Evolutionary conservation across 2,329 filamentous ascomycete species (phyloP), one percentile per base, ranked within the genome.

Genomic region (Aspergillus sp.): DNA sequence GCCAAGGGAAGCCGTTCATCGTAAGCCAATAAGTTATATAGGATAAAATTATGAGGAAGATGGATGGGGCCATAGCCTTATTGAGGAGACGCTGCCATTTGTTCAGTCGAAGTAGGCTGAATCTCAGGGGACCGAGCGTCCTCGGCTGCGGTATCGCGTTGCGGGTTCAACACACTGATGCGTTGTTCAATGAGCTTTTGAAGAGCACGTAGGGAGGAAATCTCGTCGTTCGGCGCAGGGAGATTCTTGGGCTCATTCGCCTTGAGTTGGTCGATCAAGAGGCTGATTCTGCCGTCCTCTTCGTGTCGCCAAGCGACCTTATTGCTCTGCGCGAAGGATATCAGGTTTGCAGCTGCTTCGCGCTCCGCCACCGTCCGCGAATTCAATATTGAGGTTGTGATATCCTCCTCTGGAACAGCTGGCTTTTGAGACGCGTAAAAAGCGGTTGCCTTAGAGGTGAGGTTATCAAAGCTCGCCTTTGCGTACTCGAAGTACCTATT

Each of bases 261-360:
- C 55, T 67, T 64, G n/a, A 74, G 59, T 40, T 70, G 65, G 48
- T 72, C 68, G 37, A 74, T 67, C 33, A 74, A 61, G n/a, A 68
- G 64, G 47, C 52, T 60, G 40, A 70, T 65, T 44, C 63, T 65
- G 51, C 60, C 61, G 12, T 63, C 56, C 15, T 68, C 39, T 33
- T 42, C 61, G 22, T 58, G 41, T 17, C 44, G 30, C n/a, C 41
- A 24, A 3, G 40, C 45, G 40, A 61, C 55, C 19, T 55, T 60
- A 50, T 64, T 60, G 12, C 48, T 58, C 39, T 61, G 61, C 15
- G 69, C 65, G 57, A 74, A 70, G n/a, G 57, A 61, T 45, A 72
- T 56, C n/a, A 74, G 61, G 57, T 70, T 71, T 49, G 66, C 58
- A 39, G 68, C 68, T 33, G 71, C 72, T 55, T 73, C 68, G 22